Conservation (phyloP, 768 basidiomycete species). For the Dioszegia crocea region DNA sequence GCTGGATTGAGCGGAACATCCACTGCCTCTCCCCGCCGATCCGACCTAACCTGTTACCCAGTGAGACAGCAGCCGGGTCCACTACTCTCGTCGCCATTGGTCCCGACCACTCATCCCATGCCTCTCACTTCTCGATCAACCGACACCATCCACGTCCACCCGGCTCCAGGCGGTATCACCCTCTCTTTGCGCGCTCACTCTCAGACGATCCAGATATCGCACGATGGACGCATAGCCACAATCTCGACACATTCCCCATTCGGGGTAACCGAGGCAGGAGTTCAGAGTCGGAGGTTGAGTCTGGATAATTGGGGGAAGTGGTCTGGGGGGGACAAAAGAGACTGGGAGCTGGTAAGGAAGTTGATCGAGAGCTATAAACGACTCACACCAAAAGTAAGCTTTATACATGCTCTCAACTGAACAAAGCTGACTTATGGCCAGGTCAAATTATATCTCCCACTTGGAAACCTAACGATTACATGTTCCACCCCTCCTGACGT, state of each 20-base stretch:
- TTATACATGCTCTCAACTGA: neutral
- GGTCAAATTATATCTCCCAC: slow-evolving; percentile 29
- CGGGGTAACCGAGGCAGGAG: neutral
- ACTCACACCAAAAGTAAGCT: slow-evolving; percentile 25
- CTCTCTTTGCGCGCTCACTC: neutral
- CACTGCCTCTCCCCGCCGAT: too few relatives aligned
- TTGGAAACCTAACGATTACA: slow-evolving; percentile 28
- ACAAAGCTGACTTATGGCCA: slow-evolving; percentile 1
- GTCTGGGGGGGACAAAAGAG: slow-evolving; percentile 15
- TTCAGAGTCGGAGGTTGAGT: neutral
- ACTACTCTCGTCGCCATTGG: slow-evolving; percentile 17
- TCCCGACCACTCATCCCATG: slow-evolving; percentile 14
- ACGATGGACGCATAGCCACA: neutral
- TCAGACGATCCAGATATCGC: neutral
- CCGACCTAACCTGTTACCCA: neutral
- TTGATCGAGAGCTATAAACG: slow-evolving; percentile 29
- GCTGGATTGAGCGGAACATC: too few relatives aligned
- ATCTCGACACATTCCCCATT: too few relatives aligned
- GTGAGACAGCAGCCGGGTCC: neutral
- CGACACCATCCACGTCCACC: slow-evolving; percentile 18
- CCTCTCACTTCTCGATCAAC: slow-evolving; percentile 6
- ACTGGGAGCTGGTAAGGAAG: slow-evolving; percentile 19
- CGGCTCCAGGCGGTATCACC: neutral
- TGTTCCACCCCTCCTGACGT: slow-evolving; percentile 40
- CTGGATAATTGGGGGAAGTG: slow-evolving; percentile 9